Evolutionary conservation across 2,329 filamentous ascomycete species (phyloP), one percentile per base, ranked within the genome.

Genomic region (Didymella pinodella): DNA sequence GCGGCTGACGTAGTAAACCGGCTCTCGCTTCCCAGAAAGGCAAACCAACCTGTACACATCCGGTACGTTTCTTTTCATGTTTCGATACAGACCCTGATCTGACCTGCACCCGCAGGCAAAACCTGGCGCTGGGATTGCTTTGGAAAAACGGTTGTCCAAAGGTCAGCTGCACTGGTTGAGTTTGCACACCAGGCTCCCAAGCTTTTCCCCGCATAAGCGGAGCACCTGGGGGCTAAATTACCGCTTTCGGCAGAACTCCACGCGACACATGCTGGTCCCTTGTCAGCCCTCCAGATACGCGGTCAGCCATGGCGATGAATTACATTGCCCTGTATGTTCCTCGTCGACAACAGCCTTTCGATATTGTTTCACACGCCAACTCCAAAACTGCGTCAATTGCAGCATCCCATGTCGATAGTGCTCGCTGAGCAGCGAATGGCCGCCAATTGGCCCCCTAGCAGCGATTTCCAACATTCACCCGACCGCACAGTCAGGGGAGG

Each of bases 51-150:
- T 18, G 7, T 5, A 16, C 32, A 28, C 34, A 50, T 59, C 32
- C 34, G 56, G 46, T 49, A 36, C 47, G 50, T 54, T 54, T 59
- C 48, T 50, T 59, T 54, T 50, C 56, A 54, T 36, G 50, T 54
- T 59, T 54, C 12, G 46, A 50, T 59, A 54, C 56, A 47, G 50
- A 43, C 50, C 56, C 46, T 59, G 56, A 51, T 50, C 26, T 47
- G 49, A 48, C n/a, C 38, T 26, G 34, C 8, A 25, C 12, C 45
- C 43, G 44, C 44, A 46, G 26, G 45, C 40, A 40, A 45, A 45
- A 45, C 46, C 40, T 45, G 56, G 49, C 20, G 20, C 32, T 54
- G 50, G 50, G 46, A 41, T 16, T 46, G 26, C 38, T 40, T 50
- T 41, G 32, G 56, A 34, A 50, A 43, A 58, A 54, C 45, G 49